phyloP scores from a whole-genome alignment of 306 rosid species.

The Macrotyloma uniflorum region DNA sequence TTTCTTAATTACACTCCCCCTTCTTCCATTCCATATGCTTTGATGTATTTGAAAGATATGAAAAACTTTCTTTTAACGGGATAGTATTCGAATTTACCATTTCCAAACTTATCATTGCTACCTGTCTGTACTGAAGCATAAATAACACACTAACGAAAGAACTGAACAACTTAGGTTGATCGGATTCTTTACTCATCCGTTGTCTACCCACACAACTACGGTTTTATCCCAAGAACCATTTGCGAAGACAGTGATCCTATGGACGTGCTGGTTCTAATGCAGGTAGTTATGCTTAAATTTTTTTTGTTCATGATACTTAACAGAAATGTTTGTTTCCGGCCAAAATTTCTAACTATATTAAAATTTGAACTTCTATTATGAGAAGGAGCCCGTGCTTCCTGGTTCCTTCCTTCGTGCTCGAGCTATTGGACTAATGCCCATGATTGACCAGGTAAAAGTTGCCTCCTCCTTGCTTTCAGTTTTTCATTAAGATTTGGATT shows the following conservation, averaged over 20 bases:
- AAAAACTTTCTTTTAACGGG: constrained; percentile 10
- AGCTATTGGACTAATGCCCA: constrained; percentile 98
- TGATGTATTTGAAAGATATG: constrained; percentile 28
- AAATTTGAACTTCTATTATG: constrained; percentile 22
- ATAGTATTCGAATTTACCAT: background rate
- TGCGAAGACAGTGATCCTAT: constrained; percentile 99
- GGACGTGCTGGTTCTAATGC: constrained; percentile 95
- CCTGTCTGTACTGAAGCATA: constrained; percentile 23
- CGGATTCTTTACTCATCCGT: constrained; percentile 96
- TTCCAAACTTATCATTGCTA: background rate
- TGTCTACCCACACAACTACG: constrained; percentile 98
- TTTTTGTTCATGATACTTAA: constrained; percentile 12
- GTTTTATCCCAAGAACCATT: constrained; percentile 92
- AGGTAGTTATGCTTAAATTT: constrained; percentile 58
- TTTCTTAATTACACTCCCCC: constrained; percentile 17
- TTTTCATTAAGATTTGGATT: background rate
- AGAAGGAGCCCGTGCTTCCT: constrained; percentile 86
- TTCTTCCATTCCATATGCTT: constrained; percentile 28
- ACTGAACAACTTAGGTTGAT: constrained; percentile 71
- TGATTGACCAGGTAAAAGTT: constrained; percentile 88
- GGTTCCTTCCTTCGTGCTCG: constrained; percentile 99
- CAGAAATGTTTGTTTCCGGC: background rate
- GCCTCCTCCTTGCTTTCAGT: background rate
- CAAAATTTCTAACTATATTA: constrained; percentile 23
- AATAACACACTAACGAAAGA: constrained; percentile 37